A percentile compares a stretch with the other conserved stretches of the same genome.
These are phyloP conservation scores for Diaporthe sp. DNA, from an alignment of 2,329 filamentous ascomycete species.

Conservation along the genomic window DNA sequence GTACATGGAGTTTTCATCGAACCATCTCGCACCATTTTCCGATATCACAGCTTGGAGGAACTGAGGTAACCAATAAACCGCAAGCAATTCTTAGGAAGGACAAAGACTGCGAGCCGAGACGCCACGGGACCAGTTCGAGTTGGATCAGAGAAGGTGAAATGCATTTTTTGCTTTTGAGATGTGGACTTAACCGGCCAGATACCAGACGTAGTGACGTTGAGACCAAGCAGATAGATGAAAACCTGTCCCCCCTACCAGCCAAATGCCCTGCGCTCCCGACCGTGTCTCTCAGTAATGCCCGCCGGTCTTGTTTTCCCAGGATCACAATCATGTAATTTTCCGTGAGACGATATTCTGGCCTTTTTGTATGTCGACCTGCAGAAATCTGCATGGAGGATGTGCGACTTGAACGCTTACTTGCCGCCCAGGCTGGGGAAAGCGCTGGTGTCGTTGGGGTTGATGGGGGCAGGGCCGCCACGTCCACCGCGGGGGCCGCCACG, in stretches of 20 bases:
- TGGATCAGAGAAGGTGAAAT: conserved; percentile 30
- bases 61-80: not conserved
- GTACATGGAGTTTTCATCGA: conserved; percentile 39
- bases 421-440: conserved; percentile 73
- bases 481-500: conserved; percentile 58
- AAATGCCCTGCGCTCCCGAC: conserved; percentile 25
- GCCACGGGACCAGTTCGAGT: not conserved
- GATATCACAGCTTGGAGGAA: not conserved
- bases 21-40: not conserved
- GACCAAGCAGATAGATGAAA: conserved; percentile 33
- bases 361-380: conserved; percentile 20
- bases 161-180: conserved; percentile 39
- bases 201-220: conserved; percentile 19
- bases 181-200: conserved; percentile 35
- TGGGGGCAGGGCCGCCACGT: conserved; percentile 59
- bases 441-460: conserved; percentile 70
- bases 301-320: conserved; percentile 11
- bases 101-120: not conserved
- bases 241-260: conserved; percentile 31
- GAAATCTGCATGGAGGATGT: conserved; percentile 25
- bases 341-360: conserved; percentile 33
- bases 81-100: not conserved
- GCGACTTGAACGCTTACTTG: conserved; percentile 50
- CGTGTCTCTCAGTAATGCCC: conserved; percentile 28
- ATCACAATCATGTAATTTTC: conserved; percentile 6